Evolutionary conservation across 257 asterid genomes (phyloP).

Genomic region (Pogostemon cablin): DNA sequence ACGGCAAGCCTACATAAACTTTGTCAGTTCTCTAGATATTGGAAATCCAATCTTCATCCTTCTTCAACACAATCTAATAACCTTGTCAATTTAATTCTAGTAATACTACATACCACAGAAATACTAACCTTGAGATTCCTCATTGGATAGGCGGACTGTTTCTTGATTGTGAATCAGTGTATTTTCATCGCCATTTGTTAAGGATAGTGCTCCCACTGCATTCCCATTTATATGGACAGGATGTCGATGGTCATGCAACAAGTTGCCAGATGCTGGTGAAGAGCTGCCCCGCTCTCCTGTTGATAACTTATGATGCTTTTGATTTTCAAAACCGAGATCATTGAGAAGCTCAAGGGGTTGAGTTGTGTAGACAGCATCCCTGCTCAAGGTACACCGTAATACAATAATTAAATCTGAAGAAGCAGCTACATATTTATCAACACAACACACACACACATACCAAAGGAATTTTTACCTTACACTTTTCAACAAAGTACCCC

Average conservation of each 20-base stretch:
- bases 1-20: conserved; percentile 60
- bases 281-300: conserved; percentile 45
- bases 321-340: conserved; percentile 64
- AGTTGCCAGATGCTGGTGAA: conserved; percentile 40
- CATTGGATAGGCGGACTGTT: conserved; percentile 46
- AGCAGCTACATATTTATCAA: conserved; percentile 20
- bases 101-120: conserved; percentile 22
- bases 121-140: conserved; percentile 76
- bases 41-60: neutral
- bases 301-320: conserved; percentile 47
- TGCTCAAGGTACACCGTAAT: conserved; percentile 38
- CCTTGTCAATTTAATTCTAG: conserved; percentile 2
- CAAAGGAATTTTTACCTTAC: conserved; percentile 55
- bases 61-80: conserved; percentile 14
- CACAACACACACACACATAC: conserved; percentile 20
- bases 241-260: conserved; percentile 30
- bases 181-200: conserved; percentile 40
- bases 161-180: conserved; percentile 51
- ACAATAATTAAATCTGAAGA: conserved; percentile 29
- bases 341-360: conserved; percentile 98
- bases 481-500: conserved; percentile 93
- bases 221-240: conserved; percentile 45
- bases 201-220: conserved; percentile 25
- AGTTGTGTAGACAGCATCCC: conserved; percentile 91
- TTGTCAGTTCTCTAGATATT: conserved; percentile 27